These are phyloP conservation scores for Ganoderma lingzhi DNA, from an alignment of 1,284 basidiomycete genomes.

Conservation along the genomic window DNA sequence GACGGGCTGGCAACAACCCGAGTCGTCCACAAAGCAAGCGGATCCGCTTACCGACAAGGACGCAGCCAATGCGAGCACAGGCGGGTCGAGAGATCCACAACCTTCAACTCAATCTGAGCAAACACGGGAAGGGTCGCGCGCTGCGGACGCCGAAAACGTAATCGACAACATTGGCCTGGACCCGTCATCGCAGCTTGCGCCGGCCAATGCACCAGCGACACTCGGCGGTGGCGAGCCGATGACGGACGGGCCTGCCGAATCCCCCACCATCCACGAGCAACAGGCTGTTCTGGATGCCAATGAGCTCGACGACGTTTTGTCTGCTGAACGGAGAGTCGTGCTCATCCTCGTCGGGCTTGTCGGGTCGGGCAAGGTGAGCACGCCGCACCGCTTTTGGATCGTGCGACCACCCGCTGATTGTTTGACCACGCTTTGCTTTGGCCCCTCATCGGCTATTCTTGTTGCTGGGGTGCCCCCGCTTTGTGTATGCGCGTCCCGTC, in stretches of 20 bases:
- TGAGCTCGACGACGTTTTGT: background rate
- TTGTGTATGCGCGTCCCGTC: background rate
- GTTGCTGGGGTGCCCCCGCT: background rate
- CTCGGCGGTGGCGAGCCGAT: background rate
- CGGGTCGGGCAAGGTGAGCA: conserved; percentile 80
- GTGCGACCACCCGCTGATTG: conserved; percentile 1
- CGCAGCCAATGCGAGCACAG: background rate
- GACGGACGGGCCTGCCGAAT: background rate
- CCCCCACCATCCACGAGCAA: background rate
- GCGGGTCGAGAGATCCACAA: background rate
- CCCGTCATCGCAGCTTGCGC: background rate
- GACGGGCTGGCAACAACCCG: background rate
- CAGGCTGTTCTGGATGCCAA: background rate
- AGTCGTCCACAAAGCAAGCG: background rate
- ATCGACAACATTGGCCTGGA: background rate
- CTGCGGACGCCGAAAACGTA: background rate
- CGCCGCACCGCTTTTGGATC: conserved; percentile 14
- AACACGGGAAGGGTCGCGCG: background rate
- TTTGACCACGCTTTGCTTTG: background rate
- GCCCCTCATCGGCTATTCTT: background rate
- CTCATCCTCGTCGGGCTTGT: conserved; percentile 75
- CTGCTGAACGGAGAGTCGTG: conserved; percentile 48
- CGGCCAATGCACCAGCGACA: background rate
- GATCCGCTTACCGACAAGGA: background rate
- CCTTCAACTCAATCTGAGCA: background rate